Percentiles rank a stretch among this genome's conserved stretches.
Conservation (phyloP, 1,139 yeast species). For the Taphrina wiesneri region DNA sequence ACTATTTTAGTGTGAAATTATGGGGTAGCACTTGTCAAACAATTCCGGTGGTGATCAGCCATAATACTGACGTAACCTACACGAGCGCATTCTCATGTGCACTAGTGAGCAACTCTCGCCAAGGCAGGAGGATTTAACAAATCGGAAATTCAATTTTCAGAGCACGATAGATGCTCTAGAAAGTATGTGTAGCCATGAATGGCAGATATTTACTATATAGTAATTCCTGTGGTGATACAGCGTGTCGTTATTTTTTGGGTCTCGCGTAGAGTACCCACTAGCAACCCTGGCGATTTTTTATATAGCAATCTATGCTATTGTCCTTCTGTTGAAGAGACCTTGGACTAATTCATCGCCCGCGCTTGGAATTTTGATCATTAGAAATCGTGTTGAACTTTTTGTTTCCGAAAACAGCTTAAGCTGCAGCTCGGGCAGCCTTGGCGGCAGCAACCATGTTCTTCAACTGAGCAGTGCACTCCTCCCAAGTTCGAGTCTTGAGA, state of each 20-base stretch:
- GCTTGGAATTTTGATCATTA: slow-evolving; percentile 2
- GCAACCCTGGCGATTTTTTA: background rate
- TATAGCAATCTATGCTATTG: background rate
- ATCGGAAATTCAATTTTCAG: too few species aligned
- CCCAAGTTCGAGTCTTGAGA: slow-evolving; percentile 87
- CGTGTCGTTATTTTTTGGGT: background rate
- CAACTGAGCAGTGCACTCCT: slow-evolving; percentile 74
- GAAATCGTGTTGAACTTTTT: slow-evolving; percentile 8
- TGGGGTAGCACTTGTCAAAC: slow-evolving; percentile 4
- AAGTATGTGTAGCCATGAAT: background rate
- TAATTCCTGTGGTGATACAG: slow-evolving; percentile 2
- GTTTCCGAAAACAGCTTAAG: background rate
- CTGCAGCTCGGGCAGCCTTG: slow-evolving; percentile 51
- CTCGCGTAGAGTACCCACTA: background rate
- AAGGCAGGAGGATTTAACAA: too few species aligned
- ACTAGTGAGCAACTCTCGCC: too few species aligned
- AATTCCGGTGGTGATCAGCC: slow-evolving; percentile 2
- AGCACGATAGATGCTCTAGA: too few species aligned
- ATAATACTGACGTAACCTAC: slow-evolving; percentile 7
- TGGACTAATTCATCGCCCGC: slow-evolving; percentile 11
- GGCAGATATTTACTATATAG: background rate
- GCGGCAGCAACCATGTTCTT: slow-evolving; percentile 99
- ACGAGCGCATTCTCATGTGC: background rate
- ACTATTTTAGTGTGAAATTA: background rate
- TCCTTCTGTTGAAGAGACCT: slow-evolving; percentile 6